A percentile compares a stretch with the other conserved stretches of the same genome.
These are phyloP conservation scores for Vaccinium darrowii DNA, from an alignment of 148 eudicot species.

Conservation along the genomic window DNA sequence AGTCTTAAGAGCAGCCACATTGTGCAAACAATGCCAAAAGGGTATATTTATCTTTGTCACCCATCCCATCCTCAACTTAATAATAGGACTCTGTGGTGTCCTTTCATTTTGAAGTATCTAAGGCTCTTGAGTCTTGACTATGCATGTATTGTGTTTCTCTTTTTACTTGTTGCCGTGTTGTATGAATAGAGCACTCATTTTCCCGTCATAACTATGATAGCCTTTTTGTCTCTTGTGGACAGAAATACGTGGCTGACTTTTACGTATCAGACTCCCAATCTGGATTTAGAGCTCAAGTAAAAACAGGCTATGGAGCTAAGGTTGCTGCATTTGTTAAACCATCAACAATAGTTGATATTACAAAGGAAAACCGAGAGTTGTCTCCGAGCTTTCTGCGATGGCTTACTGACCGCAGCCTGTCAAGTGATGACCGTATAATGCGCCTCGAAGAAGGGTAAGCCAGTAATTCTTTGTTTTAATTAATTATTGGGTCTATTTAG, in stretches of 20 bases:
- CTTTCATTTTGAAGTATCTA: background rate
- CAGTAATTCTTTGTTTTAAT: background rate
- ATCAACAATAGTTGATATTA: slow-evolving; percentile 57
- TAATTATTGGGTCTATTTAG: background rate
- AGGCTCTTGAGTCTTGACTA: no score
- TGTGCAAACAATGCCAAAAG: background rate
- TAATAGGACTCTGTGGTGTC: background rate
- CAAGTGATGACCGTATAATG: slow-evolving; percentile 89
- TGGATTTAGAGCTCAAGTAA: slow-evolving; percentile 90
- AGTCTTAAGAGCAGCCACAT: background rate
- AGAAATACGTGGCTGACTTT: slow-evolving; percentile 89
- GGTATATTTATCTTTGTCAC: background rate
- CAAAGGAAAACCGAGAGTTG: slow-evolving; percentile 62
- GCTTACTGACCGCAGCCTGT: slow-evolving; percentile 82
- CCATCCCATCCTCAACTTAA: background rate
- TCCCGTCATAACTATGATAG: background rate
- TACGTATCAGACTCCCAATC: slow-evolving; percentile 89
- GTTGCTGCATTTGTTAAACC: slow-evolving; percentile 76
- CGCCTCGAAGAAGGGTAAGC: slow-evolving; percentile 94
- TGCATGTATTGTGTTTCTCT: background rate
- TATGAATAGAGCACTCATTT: background rate
- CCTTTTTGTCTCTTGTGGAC: slow-evolving; percentile 27
- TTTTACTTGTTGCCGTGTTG: background rate
- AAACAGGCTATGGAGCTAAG: slow-evolving; percentile 90
- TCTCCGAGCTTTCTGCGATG: slow-evolving; percentile 83